Percentiles rank a stretch among this genome's conserved stretches.
phyloP scores from a whole-genome alignment of 2,329 filamentous ascomycete genomes.

The Cryphonectria parasitica region DNA sequence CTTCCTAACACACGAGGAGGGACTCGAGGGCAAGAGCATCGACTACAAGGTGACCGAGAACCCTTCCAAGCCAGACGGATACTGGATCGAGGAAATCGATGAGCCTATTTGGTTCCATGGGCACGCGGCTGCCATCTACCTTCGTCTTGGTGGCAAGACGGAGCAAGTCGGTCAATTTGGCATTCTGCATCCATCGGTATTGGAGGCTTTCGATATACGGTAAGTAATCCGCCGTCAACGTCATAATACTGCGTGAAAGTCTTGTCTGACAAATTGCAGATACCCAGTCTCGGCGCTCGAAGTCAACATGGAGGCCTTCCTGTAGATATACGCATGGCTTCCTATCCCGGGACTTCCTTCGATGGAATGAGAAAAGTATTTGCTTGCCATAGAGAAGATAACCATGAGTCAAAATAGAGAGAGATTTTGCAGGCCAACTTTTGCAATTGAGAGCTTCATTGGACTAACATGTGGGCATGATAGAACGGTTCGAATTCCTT shows the following conservation, averaged over 20 bases:
- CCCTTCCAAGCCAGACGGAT: conserved; percentile 68
- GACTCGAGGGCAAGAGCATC: conserved; percentile 55
- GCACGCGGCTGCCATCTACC: conserved; percentile 82
- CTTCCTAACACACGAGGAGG: conserved; percentile 79
- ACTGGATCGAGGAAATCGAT: conserved; percentile 94
- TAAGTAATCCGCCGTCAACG: conserved; percentile 45
- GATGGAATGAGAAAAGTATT: conserved; percentile 2
- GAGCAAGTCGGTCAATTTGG: conserved; percentile 86
- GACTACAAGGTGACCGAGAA: conserved; percentile 58
- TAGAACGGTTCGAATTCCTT: neutral
- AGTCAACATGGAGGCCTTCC: conserved; percentile 91
- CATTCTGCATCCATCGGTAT: conserved; percentile 88
- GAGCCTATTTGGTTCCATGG: conserved; percentile 91
- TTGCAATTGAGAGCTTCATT: neutral
- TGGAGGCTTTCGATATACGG: conserved; percentile 92
- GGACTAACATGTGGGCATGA: neutral
- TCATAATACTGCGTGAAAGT: neutral
- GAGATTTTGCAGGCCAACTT: neutral
- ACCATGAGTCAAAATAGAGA: conserved; percentile 10
- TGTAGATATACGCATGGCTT: conserved; percentile 51
- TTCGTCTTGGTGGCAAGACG: conserved; percentile 75
- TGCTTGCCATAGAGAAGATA: conserved; percentile 12
- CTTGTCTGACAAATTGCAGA: conserved; percentile 45
- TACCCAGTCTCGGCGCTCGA: conserved; percentile 94
- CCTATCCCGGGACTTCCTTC: neutral